phyloP scores from a whole-genome alignment of 1,139 yeast genomes.

The Zygoascus sp. region DNA sequence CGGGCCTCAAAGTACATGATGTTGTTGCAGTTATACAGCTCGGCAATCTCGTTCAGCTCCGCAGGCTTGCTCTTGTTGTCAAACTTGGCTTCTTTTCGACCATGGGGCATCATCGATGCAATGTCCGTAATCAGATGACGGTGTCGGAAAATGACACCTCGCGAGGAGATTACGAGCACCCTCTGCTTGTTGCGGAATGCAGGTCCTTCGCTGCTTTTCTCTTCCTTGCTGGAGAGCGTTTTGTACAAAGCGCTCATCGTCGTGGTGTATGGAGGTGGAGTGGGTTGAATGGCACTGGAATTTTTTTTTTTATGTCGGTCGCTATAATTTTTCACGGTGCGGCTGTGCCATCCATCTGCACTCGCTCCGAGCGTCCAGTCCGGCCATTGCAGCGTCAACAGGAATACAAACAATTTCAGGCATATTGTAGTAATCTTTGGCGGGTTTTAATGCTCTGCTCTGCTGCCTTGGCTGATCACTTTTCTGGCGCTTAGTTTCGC shows the following conservation, averaged over 20 bases:
- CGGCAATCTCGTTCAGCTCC: constrained; percentile 93
- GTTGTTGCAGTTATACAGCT: constrained; percentile 94
- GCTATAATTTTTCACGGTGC: not conserved
- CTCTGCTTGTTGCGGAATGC: constrained; percentile 36
- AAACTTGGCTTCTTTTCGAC: constrained; percentile 93
- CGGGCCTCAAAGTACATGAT: constrained; percentile 92
- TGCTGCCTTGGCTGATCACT: too few relatives aligned
- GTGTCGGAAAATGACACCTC: constrained; percentile 91
- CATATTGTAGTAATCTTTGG: too few relatives aligned
- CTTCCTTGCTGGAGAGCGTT: constrained; percentile 51
- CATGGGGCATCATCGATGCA: constrained; percentile 78
- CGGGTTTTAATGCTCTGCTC: too few relatives aligned
- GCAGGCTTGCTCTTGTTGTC: constrained; percentile 87
- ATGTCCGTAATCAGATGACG: constrained; percentile 89
- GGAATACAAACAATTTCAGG: too few relatives aligned
- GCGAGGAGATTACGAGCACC: constrained; percentile 80
- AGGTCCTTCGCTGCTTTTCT: constrained; percentile 26
- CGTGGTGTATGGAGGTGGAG: not conserved
- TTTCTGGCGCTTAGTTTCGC: too few relatives aligned
- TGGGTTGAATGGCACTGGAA: not conserved
- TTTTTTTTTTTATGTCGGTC: not conserved
- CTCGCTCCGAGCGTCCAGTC: too few relatives aligned
- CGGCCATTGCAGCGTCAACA: too few relatives aligned
- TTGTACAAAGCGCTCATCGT: constrained; percentile 63
- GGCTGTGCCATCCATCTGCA: not conserved